These are phyloP conservation scores for Gillenia trifoliata DNA, from an alignment of 306 rosid species.

Conservation along the genomic window DNA sequence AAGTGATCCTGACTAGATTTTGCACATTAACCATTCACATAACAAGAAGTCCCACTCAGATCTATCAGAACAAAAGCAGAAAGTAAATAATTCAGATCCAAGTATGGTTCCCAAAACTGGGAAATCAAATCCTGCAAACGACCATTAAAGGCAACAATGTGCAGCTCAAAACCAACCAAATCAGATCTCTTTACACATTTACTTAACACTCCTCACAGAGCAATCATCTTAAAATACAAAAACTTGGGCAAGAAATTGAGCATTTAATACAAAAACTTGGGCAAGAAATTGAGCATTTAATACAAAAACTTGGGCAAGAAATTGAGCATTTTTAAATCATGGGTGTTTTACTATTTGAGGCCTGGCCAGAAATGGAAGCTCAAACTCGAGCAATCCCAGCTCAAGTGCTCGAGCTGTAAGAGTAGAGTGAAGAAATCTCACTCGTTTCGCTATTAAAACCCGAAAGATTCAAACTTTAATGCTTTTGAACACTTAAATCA, in stretches of 20 bases:
- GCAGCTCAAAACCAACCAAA: neutral
- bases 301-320: neutral
- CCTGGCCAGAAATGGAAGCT: neutral
- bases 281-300: neutral
- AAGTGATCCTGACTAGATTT: constrained; percentile 12
- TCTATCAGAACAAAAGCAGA: constrained; percentile 3
- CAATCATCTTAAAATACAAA: neutral
- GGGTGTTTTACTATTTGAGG: neutral
- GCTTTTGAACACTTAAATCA: neutral
- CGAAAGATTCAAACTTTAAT: constrained; percentile 24
- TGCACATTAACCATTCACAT: neutral
- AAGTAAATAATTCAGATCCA: neutral
- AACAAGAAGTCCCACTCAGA: constrained; percentile 13
- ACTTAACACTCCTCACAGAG: neutral
- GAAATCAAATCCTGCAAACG: neutral
- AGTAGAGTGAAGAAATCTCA: neutral
- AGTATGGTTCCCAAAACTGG: neutral
- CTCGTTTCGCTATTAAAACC: neutral
- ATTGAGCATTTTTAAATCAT: neutral
- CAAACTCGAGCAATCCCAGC: neutral
- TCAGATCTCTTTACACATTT: neutral
- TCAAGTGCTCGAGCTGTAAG: neutral
- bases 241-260: neutral
- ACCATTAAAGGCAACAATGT: neutral
- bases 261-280: no score